Base-by-base conservation (phyloP, 1,139 yeast species). In the Kurtzmaniella natalensis region DNA sequence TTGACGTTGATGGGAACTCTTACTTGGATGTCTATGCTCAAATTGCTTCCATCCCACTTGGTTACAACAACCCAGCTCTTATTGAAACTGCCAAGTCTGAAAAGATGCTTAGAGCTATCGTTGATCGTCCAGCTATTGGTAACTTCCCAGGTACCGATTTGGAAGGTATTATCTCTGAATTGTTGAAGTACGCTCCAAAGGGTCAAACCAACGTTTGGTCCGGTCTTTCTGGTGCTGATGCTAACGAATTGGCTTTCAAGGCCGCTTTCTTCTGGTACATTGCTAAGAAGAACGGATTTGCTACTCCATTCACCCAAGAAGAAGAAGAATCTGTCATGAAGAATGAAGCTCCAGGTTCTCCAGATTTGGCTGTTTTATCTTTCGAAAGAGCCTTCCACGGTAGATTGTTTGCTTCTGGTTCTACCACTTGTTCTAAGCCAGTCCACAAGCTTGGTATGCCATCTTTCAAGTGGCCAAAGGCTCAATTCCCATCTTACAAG, bases 401-500 rank as follows among this genome's bases (percentile, higher is more conserved):
- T 39, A 75, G 94, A 58, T 66, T 82, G 43, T 81, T 83, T 63
- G 94, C 92, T 15, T 72, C 88, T 30, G 81, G 81, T 27, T 78
- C 89, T 17, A 74, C 83, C 44, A 83, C 94, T 19, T 70, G 88
- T 56, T 81, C 92, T 35, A 84, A 82, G 67, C 88, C 94, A 43
- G 72, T 83, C 46, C 94, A 84, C 68, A 83, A 83, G 65, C 72
- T 83, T 58, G 94, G 83, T 54, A 76, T 83, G 57, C 94, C 94
- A 40, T 75, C 88, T 11, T 83, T 83, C 65, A 75, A 81, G 48
- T 83, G 94, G 94, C 94, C 94, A 53, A 81, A 80, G 59, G 92
- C 94, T 30, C 78, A 82, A 45, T 84, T 79, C 69, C 94, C 94
- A 39, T 52, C 72, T 31, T 77, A 81, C 61, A 65, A 78, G 59